Percentiles rank a stretch among this genome's conserved stretches.
phyloP scores from a whole-genome alignment of 1,284 basidiomycete genomes.

The Amylostereum areolatum region DNA sequence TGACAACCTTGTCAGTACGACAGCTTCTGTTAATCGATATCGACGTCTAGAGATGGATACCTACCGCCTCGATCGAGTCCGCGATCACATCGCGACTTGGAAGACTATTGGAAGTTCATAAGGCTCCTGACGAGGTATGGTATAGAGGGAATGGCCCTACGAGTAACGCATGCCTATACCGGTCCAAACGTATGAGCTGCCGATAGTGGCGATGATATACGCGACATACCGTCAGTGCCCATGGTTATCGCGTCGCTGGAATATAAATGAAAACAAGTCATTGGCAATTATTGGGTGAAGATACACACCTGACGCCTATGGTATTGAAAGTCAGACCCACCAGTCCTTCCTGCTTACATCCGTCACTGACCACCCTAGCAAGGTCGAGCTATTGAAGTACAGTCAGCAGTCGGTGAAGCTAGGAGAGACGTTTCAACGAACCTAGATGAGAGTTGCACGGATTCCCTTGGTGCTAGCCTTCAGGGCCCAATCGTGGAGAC shows the following conservation, averaged over 20 bases:
- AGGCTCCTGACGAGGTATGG: not conserved
- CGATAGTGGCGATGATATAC: not conserved
- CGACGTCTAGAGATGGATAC: constrained; percentile 14
- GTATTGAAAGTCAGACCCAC: constrained; percentile 78
- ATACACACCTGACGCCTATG: constrained; percentile 65
- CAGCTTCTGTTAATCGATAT: not conserved
- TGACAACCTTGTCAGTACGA: constrained; percentile 44
- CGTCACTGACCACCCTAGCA: constrained; percentile 68
- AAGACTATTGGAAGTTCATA: constrained; percentile 40
- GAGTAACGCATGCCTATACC: constrained; percentile 72
- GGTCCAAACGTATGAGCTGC: not conserved
- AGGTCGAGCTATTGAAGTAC: constrained; percentile 55
- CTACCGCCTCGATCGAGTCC: constrained; percentile 83
- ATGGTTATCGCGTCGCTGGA: constrained; percentile 72
- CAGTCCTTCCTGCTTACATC: constrained; percentile 69
- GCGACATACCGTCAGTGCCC: constrained; percentile 66
- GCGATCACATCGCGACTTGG: constrained; percentile 89
- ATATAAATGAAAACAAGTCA: not conserved
- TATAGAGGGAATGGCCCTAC: constrained; percentile 33
- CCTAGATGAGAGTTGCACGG: constrained; percentile 79
- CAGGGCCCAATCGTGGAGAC: not conserved
- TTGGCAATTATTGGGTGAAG: not conserved
- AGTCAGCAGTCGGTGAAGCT: not conserved
- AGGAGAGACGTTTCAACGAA: constrained; percentile 25
- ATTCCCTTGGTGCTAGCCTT: constrained; percentile 45